phyloP scores from a whole-genome alignment of 495 filamentous ascomycete species.

The Sporormia fimetaria region DNA sequence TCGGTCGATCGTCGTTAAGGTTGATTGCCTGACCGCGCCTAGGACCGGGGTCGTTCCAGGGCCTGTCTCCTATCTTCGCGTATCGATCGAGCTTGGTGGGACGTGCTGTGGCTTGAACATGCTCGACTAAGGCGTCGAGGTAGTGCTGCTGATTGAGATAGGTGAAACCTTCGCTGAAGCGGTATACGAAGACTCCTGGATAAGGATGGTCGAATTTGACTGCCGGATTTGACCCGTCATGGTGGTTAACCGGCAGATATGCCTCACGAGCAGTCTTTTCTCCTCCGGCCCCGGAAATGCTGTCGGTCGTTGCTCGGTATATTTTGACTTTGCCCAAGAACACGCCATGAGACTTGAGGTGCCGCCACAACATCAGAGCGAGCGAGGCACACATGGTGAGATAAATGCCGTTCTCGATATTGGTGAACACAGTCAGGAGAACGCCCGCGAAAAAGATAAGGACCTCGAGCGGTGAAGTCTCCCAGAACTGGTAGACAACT shows the following conservation, averaged over 20 bases:
- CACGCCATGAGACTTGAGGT: slow-evolving; percentile 69
- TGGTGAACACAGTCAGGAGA: slow-evolving; percentile 73
- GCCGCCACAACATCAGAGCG: slow-evolving; percentile 69
- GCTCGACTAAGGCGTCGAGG: slow-evolving; percentile 62
- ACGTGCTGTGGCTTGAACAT: slow-evolving; percentile 63
- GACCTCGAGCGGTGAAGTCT: slow-evolving; percentile 77
- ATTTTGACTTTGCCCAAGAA: slow-evolving; percentile 84
- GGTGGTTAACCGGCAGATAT: slow-evolving; percentile 80
- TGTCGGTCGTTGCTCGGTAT: slow-evolving; percentile 71
- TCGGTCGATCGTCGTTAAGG: slow-evolving; percentile 47
- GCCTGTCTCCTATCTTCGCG: slow-evolving; percentile 63
- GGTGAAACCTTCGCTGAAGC: slow-evolving; percentile 92
- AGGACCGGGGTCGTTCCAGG: slow-evolving; percentile 91
- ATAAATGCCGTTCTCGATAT: slow-evolving; percentile 90
- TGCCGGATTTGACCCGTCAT: slow-evolving; percentile 82
- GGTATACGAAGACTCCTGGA: slow-evolving; percentile 93
- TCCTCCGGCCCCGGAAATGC: slow-evolving; percentile 35
- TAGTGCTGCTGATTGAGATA: slow-evolving; percentile 91
- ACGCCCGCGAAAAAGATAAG: slow-evolving; percentile 92
- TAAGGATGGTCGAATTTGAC: slow-evolving; percentile 67
- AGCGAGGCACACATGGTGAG: slow-evolving; percentile 63
- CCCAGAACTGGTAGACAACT: slow-evolving; percentile 91
- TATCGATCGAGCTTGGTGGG: slow-evolving; percentile 57
- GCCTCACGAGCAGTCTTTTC: slow-evolving; percentile 47
- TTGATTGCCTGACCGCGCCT: slow-evolving; percentile 42